These are phyloP conservation scores for Kodamaea jinghongensis DNA, from an alignment of 805 yeast species.

Conservation along the genomic window DNA sequence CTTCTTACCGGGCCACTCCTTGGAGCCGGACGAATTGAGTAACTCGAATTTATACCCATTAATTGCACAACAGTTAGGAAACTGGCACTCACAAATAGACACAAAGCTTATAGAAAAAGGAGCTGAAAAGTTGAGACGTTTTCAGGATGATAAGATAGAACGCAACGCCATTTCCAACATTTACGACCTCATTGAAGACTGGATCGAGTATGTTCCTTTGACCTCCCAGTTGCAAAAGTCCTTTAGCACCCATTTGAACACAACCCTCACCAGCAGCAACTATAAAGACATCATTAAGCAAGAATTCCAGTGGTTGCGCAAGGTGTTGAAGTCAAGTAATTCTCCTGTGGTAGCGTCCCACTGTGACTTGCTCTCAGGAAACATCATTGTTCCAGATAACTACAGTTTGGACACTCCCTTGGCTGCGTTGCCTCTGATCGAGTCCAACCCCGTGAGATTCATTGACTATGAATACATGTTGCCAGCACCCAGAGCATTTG, in stretches of 20 bases:
- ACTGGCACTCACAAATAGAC: constrained; percentile 60
- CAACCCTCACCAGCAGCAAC: constrained; percentile 22
- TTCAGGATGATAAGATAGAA: constrained; percentile 14
- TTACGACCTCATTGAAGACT: constrained; percentile 59
- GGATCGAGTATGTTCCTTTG: constrained; percentile 64
- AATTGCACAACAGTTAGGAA: constrained; percentile 65
- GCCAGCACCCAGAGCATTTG: constrained; percentile 72
- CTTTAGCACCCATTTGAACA: constrained; percentile 30
- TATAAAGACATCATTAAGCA: constrained; percentile 37
- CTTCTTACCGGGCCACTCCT: constrained; percentile 60
- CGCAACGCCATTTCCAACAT: constrained; percentile 35
- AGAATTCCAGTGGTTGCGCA: constrained; percentile 58
- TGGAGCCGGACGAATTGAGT: constrained; percentile 53
- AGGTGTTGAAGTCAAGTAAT: constrained; percentile 30
- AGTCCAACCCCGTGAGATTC: constrained; percentile 48
- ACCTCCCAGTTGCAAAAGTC: constrained; percentile 37
- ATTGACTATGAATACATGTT: constrained; percentile 74
- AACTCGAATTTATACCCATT: constrained; percentile 47
- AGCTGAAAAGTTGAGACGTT: constrained; percentile 36
- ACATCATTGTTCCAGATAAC: constrained; percentile 57
- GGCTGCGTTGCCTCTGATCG: constrained; percentile 15
- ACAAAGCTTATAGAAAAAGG: constrained; percentile 47
- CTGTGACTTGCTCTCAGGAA: constrained; percentile 73
- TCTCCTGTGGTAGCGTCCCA: constrained; percentile 65
- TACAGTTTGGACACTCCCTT: constrained; percentile 14